Evolutionary conservation across 2,329 filamentous ascomycete species (phyloP).

Genomic region (Helotiales sp.): DNA sequence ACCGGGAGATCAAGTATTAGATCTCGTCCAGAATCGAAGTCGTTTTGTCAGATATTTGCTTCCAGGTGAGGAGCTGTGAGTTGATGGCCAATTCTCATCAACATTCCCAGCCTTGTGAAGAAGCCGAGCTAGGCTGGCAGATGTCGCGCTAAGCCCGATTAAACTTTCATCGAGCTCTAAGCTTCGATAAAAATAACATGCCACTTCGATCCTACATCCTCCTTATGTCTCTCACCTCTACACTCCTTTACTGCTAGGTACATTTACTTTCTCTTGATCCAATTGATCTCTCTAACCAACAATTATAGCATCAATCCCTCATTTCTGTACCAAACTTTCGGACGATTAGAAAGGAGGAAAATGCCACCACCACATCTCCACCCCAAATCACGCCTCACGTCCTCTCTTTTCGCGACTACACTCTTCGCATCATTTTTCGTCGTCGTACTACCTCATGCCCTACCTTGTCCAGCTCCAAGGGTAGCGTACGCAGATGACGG

Average conservation of each 20-base stretch:
- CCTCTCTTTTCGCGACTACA: conserved; percentile 92
- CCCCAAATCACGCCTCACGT: conserved; percentile 89
- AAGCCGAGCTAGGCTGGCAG: conserved; percentile 1
- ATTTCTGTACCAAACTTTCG: not conserved
- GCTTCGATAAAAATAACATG: conserved; percentile 11
- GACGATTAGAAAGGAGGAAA: conserved; percentile 23
- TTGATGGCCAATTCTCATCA: not conserved
- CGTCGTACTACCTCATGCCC: conserved; percentile 83
- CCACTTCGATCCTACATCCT: conserved; percentile 4
- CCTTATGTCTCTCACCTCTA: conserved; percentile 9
- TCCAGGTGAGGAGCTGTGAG: not conserved
- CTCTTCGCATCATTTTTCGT: conserved; percentile 88
- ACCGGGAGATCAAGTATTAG: not conserved
- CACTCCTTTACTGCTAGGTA: conserved; percentile 19
- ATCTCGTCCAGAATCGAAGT: not conserved
- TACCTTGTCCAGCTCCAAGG: conserved; percentile 86
- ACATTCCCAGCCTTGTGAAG: conserved; percentile 20
- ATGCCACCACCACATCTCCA: conserved; percentile 88
- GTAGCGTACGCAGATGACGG: conserved; percentile 67
- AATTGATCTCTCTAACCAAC: conserved; percentile 2
- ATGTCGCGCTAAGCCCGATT: conserved; percentile 10
- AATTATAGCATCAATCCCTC: conserved; percentile 20
- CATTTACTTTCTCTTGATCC: conserved; percentile 2
- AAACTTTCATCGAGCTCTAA: conserved; percentile 5
- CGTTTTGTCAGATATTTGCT: not conserved